These are phyloP conservation scores for Wakefieldia striispora DNA, from an alignment of 768 basidiomycete species.

Conservation along the genomic window DNA sequence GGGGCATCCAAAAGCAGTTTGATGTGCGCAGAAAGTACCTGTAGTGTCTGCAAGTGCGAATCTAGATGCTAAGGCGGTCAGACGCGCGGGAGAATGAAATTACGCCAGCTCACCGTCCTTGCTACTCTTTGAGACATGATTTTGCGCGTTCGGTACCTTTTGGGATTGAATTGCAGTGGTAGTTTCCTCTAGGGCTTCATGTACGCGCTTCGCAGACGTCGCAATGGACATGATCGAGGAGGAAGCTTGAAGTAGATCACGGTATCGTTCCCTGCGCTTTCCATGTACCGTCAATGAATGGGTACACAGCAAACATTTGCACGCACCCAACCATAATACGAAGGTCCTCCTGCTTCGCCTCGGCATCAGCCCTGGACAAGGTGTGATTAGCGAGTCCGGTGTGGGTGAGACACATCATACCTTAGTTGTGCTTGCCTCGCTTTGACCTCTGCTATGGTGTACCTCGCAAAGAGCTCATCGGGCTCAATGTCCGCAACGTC, in stretches of 20 bases:
- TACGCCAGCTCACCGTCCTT: slow-evolving; percentile 41
- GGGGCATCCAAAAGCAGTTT: slow-evolving; percentile 91
- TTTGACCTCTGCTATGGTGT: slow-evolving; percentile 71
- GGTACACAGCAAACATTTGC: neutral
- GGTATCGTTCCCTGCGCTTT: slow-evolving; percentile 84
- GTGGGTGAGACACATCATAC: slow-evolving; percentile 36
- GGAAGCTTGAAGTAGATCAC: slow-evolving; percentile 82
- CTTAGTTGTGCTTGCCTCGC: slow-evolving; percentile 63
- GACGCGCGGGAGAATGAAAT: neutral
- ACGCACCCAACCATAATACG: slow-evolving; percentile 92
- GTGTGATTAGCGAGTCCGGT: slow-evolving; percentile 3
- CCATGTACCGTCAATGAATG: slow-evolving; percentile 39
- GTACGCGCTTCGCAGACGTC: slow-evolving; percentile 62
- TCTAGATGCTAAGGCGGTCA: slow-evolving; percentile 39
- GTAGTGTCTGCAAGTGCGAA: slow-evolving; percentile 62
- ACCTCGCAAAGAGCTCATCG: slow-evolving; percentile 71
- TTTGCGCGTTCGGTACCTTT: slow-evolving; percentile 43
- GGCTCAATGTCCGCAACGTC: slow-evolving; percentile 44
- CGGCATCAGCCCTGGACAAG: slow-evolving; percentile 64
- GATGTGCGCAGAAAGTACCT: slow-evolving; percentile 81
- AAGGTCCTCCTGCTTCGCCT: slow-evolving; percentile 84
- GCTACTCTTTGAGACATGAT: slow-evolving; percentile 34
- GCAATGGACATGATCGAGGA: slow-evolving; percentile 80
- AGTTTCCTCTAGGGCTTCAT: slow-evolving; percentile 62
- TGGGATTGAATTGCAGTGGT: slow-evolving; percentile 50